A percentile compares a stretch with the other conserved stretches of the same genome.
phyloP scores from a whole-genome alignment of 2,329 filamentous ascomycete genomes.

The Ceratocystis smalleyi region DNA sequence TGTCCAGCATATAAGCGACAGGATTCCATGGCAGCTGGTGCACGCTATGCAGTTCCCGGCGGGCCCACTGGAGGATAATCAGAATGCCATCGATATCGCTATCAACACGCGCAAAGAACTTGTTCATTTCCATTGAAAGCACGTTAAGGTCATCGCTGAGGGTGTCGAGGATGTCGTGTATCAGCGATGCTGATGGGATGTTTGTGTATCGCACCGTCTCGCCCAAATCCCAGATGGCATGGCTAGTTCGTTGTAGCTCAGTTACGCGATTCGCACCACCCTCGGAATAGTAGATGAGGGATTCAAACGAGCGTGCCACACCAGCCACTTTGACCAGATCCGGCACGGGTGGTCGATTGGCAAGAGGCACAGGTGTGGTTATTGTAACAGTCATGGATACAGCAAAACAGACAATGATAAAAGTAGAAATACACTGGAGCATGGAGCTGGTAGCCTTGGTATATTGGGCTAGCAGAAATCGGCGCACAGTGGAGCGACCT shows the following conservation, averaged over 20 bases:
- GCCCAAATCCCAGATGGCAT: slow-evolving; percentile 87
- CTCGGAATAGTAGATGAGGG: slow-evolving; percentile 87
- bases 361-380: slow-evolving; percentile 48
- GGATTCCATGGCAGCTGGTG: slow-evolving; percentile 40
- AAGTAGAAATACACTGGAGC: slow-evolving; percentile 47
- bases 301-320: slow-evolving; percentile 81
- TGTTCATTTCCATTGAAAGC: slow-evolving; percentile 69
- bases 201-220: slow-evolving; percentile 81
- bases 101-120: slow-evolving; percentile 86
- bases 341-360: slow-evolving; percentile 40
- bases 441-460: slow-evolving; percentile 51
- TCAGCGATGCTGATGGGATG: slow-evolving; percentile 76
- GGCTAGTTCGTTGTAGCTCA: slow-evolving; percentile 76
- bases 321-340: slow-evolving; percentile 84
- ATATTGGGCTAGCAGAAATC: slow-evolving; percentile 44
- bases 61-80: slow-evolving; percentile 92
- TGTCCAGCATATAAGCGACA: slow-evolving; percentile 61
- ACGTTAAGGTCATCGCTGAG: slow-evolving; percentile 74
- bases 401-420: slow-evolving; percentile 47
- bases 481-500: not conserved
- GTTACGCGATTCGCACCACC: slow-evolving; percentile 73
- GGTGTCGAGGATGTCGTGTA: slow-evolving; percentile 71
- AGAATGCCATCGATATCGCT: slow-evolving; percentile 85
- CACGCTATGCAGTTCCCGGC: slow-evolving; percentile 62
- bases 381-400: slow-evolving; percentile 50